Percentiles rank a stretch among this genome's conserved stretches.
phyloP scores from a whole-genome alignment of 305 asterid genomes.

The Fraxinus angustifolia region DNA sequence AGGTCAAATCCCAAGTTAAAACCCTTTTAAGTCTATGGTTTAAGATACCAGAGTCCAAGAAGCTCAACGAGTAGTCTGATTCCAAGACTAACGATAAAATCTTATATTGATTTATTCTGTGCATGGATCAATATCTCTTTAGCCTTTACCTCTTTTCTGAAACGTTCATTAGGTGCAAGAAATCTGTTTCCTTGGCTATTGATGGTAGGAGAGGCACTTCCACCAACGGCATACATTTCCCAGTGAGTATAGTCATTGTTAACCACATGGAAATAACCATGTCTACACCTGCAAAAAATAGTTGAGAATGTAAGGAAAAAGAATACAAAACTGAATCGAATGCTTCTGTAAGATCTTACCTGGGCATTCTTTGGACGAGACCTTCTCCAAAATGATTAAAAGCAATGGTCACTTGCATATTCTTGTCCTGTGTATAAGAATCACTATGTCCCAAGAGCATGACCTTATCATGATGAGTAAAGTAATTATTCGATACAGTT shows the following conservation, averaged over 20 bases:
- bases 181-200: conserved; percentile 78
- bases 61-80: background rate
- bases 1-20: background rate
- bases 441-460: conserved; percentile 81
- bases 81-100: background rate
- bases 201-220: conserved; percentile 78
- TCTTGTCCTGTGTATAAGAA: conserved; percentile 41
- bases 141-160: conserved; percentile 44
- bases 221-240: conserved; percentile 86
- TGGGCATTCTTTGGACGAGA: conserved; percentile 79
- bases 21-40: background rate
- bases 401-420: conserved; percentile 75
- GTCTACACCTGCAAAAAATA: conserved; percentile 59
- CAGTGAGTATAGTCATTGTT: conserved; percentile 81
- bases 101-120: background rate
- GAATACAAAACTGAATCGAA: background rate
- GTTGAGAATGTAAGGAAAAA: background rate
- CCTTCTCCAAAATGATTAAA: conserved; percentile 90
- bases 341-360: conserved; percentile 28
- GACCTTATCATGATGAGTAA: conserved; percentile 79
- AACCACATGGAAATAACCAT: conserved; percentile 79
- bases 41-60: background rate
- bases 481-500: conserved; percentile 64
- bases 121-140: background rate
- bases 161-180: conserved; percentile 53